Evolutionary conservation across 2,329 filamentous ascomycete species (phyloP).

Genomic region (Hansfordia pulvinata): DNA sequence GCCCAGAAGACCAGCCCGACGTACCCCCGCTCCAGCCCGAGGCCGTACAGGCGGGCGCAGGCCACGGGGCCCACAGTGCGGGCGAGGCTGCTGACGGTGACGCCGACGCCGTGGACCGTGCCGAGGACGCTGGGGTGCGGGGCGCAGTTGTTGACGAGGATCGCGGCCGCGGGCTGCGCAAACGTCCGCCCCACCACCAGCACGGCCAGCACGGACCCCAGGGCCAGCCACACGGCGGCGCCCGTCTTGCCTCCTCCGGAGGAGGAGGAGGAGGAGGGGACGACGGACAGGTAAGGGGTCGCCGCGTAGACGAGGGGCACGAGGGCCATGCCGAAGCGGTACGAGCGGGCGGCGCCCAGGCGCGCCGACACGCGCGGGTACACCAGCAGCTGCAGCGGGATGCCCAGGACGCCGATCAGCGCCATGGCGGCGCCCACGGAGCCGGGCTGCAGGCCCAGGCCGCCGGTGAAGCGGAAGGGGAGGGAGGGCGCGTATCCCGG

Average conservation of each 20-base stretch:
- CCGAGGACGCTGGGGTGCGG: constrained; percentile 33
- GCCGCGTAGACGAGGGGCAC: constrained; percentile 59
- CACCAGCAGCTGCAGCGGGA: constrained; percentile 23
- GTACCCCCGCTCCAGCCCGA: constrained; percentile 39
- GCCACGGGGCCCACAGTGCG: constrained; percentile 46
- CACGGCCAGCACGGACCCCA: constrained; percentile 46
- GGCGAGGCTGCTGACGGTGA: constrained; percentile 44
- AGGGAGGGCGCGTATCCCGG: constrained; percentile 21
- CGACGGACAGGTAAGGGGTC: constrained; percentile 56
- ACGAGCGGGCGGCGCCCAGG: constrained; percentile 42
- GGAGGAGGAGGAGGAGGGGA: constrained; percentile 35
- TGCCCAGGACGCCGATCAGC: constrained; percentile 46
- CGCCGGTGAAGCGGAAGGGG: constrained; percentile 40
- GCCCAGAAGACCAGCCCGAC: constrained; percentile 48
- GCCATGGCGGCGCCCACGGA: constrained; percentile 48
- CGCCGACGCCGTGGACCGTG: constrained; percentile 35
- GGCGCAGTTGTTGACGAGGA: constrained; percentile 32
- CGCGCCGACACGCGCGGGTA: constrained; percentile 1
- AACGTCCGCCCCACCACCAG: constrained; percentile 59
- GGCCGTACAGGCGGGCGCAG: constrained; percentile 46
- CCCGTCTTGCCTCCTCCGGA: too few species aligned
- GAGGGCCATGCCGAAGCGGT: constrained; percentile 52
- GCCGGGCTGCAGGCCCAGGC: constrained; percentile 41
- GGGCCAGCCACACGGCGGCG: constrained; percentile 48
- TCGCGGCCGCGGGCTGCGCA: constrained; percentile 29